These are phyloP conservation scores for Babesia bovis DNA, from an alignment of 169 alveolate genomes.

Conservation along the genomic window DNA sequence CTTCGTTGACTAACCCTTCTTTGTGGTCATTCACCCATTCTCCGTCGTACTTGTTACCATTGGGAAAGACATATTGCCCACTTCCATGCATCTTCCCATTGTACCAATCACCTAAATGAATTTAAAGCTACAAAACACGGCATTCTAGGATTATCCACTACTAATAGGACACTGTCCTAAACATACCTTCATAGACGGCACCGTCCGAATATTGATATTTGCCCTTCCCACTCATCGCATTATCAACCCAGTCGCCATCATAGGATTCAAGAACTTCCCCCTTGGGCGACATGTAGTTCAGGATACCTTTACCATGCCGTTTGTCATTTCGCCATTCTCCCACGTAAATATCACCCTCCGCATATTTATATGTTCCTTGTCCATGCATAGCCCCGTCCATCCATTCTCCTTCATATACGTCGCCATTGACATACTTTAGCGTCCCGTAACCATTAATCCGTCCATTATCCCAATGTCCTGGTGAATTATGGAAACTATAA, in stretches of 20 bases:
- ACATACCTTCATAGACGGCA: conserved; percentile 88
- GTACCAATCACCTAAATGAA: conserved; percentile 87
- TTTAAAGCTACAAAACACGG: too few species aligned
- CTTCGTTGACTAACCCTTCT: conserved; percentile 82
- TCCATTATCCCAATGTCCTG: conserved; percentile 92
- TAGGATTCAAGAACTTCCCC: conserved; percentile 82
- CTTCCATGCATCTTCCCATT: conserved; percentile 93
- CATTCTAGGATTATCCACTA: neutral
- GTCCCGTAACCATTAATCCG: conserved; percentile 90
- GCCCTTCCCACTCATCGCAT: conserved; percentile 92
- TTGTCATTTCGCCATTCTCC: conserved; percentile 93
- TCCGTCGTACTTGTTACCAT: conserved; percentile 92
- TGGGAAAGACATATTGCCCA: conserved; percentile 88
- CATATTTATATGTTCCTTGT: conserved; percentile 88
- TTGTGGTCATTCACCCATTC: conserved; percentile 93
- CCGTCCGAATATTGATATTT: conserved; percentile 90
- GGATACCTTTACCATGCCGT: conserved; percentile 92
- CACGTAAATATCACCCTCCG: conserved; percentile 91
- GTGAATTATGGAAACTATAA: conserved; percentile 1
- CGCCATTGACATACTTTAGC: conserved; percentile 87
- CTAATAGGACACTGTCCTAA: neutral
- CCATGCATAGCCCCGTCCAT: conserved; percentile 93
- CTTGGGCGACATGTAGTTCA: conserved; percentile 79
- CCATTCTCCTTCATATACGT: conserved; percentile 95
- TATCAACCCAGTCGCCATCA: conserved; percentile 92